phyloP scores from a whole-genome alignment of 2,329 filamentous ascomycete species.

The Botrytis porri region DNA sequence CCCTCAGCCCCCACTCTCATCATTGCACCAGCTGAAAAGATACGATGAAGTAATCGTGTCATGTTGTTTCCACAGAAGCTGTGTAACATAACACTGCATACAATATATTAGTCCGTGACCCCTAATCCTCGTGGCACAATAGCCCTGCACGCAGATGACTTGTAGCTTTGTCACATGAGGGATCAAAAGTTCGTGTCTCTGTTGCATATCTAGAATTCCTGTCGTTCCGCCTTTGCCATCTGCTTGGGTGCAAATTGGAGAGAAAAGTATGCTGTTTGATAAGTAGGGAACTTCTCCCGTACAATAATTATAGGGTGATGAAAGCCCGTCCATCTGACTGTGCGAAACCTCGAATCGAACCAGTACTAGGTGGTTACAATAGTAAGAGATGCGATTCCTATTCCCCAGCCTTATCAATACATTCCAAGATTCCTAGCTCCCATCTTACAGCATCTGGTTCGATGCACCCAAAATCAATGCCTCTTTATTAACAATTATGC shows the following conservation, averaged over 20 bases:
- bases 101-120: neutral
- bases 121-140: neutral
- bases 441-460: neutral
- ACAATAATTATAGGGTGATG: neutral
- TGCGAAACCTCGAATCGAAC: neutral
- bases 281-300: neutral
- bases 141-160: neutral
- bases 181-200: neutral
- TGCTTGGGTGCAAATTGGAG: too few relatives aligned
- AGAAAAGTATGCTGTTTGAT: neutral
- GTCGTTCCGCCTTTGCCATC: conserved; percentile 3
- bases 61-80: neutral
- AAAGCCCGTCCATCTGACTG: neutral
- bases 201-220: conserved; percentile 7
- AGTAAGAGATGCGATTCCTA: neutral
- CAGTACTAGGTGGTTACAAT: neutral
- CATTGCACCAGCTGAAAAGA: neutral
- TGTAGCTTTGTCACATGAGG: neutral
- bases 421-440: neutral
- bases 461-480: neutral
- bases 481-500: neutral
- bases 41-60: neutral
- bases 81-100: neutral
- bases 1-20: neutral
- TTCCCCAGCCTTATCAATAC: neutral